phyloP scores from a whole-genome alignment of 768 basidiomycete genomes.

The Tricholomella constricta region DNA sequence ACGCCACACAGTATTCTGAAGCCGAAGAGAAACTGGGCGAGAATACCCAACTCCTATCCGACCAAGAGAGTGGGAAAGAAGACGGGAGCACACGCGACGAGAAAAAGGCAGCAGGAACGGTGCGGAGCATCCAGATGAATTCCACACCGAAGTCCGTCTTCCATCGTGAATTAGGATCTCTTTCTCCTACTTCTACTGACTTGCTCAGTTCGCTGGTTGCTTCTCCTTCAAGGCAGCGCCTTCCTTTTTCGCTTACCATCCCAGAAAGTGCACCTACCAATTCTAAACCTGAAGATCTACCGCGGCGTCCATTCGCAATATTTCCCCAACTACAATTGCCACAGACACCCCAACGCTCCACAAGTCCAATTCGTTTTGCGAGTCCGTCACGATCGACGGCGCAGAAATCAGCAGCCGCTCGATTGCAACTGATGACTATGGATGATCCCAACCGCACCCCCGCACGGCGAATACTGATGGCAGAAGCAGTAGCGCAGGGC shows the following conservation, averaged over 20 bases:
- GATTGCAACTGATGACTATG: conserved; percentile 25
- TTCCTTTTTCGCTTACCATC: background rate
- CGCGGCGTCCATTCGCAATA: conserved; percentile 3
- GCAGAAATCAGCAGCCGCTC: conserved; percentile 34
- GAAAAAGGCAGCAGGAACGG: background rate
- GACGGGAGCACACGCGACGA: background rate
- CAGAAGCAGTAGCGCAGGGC: conserved; percentile 51
- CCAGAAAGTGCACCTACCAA: background rate
- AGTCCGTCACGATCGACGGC: conserved; percentile 14
- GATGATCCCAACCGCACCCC: conserved; percentile 55
- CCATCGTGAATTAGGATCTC: conserved; percentile 49
- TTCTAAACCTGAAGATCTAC: background rate
- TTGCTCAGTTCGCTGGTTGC: conserved; percentile 41
- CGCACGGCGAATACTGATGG: conserved; percentile 63
- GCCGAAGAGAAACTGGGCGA: background rate
- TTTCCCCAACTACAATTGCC: conserved; percentile 21
- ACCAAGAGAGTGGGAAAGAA: background rate
- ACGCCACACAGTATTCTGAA: background rate
- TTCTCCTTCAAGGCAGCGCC: conserved; percentile 11
- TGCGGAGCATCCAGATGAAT: background rate
- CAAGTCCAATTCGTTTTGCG: conserved; percentile 22
- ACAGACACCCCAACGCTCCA: conserved; percentile 19
- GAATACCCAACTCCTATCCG: too few species aligned
- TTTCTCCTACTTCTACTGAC: conserved; percentile 60
- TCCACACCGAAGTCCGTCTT: conserved; percentile 16